A percentile compares a stretch with the other conserved stretches of the same genome.
These are phyloP conservation scores for Calamus simplicifolius DNA, from an alignment of 176 grass and related monocot species.

Conservation along the genomic window DNA sequence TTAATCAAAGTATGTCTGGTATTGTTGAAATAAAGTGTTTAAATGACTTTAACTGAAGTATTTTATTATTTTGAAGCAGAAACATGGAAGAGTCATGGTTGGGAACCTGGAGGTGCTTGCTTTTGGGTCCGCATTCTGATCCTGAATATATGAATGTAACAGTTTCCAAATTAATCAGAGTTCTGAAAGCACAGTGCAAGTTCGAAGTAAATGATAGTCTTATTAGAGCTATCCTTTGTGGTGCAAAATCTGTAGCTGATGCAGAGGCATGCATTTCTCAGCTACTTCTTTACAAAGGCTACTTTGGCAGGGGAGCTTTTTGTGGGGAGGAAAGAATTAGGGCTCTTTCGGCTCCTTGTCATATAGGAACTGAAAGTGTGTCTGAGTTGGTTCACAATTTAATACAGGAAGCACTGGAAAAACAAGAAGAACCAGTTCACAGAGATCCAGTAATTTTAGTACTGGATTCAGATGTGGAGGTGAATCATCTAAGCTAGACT, in stretches of 20 bases:
- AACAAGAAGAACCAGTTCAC: slow-evolving; percentile 19
- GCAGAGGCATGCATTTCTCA: slow-evolving; percentile 56
- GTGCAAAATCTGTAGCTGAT: slow-evolving; percentile 46
- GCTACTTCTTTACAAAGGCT: slow-evolving; percentile 54
- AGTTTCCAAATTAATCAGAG: slow-evolving; percentile 28
- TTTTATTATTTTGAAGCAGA: slow-evolving; percentile 33
- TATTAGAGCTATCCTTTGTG: slow-evolving; percentile 54
- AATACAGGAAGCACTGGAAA: slow-evolving; percentile 26
- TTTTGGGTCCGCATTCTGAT: slow-evolving; percentile 44
- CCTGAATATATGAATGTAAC: slow-evolving; percentile 30
- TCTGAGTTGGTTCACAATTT: slow-evolving; percentile 20
- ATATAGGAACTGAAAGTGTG: slow-evolving; percentile 21
- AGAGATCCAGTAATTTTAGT: slow-evolving; percentile 78
- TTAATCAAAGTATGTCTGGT: too few species aligned
- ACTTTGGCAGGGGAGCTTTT: slow-evolving; percentile 70
- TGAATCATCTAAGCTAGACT: slow-evolving; percentile 21
- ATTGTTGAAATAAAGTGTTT: too few species aligned
- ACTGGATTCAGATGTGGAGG: slow-evolving; percentile 72
- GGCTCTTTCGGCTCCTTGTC: slow-evolving; percentile 31
- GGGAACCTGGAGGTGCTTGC: slow-evolving; percentile 84
- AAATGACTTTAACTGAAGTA: slow-evolving; percentile 1
- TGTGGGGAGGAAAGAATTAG: slow-evolving; percentile 56
- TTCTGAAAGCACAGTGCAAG: slow-evolving; percentile 28
- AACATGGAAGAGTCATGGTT: slow-evolving; percentile 76
- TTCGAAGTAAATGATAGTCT: slow-evolving; percentile 36